Evolutionary conservation across 2,329 filamentous ascomycete species (phyloP), one percentile per base, ranked within the genome.

Genomic region (Graphilbum fragrans): DNA sequence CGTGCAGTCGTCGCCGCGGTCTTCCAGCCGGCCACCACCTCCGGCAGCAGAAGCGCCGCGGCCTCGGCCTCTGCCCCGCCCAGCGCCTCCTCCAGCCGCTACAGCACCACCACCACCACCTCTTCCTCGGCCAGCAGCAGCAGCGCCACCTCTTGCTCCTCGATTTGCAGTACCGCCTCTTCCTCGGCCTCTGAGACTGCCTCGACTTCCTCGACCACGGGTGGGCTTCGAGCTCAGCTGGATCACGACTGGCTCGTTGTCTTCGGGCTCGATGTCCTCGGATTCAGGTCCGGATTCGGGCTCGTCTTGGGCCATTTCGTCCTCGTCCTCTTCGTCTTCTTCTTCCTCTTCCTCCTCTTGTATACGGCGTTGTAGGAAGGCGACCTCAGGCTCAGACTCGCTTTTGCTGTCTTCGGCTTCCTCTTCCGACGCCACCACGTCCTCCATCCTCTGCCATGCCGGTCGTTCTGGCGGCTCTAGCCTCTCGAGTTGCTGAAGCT

Each of bases 1-100:
- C 41, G 62, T 65, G 48, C 69, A 72, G 44, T 74, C 69, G 44
- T 74, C 70, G 16, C 69, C 70, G 18, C 62, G 37, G 37, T 70
- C 68, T 38, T 72, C 67, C 32, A 47, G 41, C 2, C 44, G 41
- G 3, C 46, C 42, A 6, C 64, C 62, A 37, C 64, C 59, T 47
- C 63, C 59, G 10, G 57, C 60, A 10, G 49, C 48, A 3, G 17
- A 12, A 44, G 47, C 21, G 10, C 38, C 22, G 6, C 37, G 9
- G 22, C 41, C 31, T 16, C 31, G 25, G 16, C 42, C 31, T 3
- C 42, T 31, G 19, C 44, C 46, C 2, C 39, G 32, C 3, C 39
- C 49, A 47, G 7, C 41, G 10, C 20, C 43, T 39, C 35, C 37
- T 18, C 37, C 33, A 41, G 20, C 41, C 17, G 40, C 47, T 37